Evolutionary conservation across 2,329 filamentous ascomycete species (phyloP).

Genomic region (Penicillium sp.): DNA sequence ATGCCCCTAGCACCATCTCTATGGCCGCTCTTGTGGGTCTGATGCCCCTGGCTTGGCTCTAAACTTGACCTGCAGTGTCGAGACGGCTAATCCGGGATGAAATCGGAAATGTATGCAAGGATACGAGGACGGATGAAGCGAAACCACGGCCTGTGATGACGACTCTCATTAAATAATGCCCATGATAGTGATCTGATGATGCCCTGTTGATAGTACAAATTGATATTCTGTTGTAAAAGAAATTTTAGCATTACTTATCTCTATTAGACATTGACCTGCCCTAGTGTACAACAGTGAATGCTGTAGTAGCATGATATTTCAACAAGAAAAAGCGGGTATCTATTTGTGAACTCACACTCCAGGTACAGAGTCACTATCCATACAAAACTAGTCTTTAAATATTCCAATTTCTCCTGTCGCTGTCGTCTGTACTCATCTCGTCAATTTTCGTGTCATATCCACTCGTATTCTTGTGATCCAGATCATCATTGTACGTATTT

Average conservation of each 20-base stretch:
- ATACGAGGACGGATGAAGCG: not conserved
- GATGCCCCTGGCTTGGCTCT: conserved; percentile 32
- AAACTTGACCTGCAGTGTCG: conserved; percentile 9
- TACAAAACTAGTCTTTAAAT: conserved; percentile 5
- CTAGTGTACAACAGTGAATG: no score
- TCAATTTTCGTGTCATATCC: not conserved
- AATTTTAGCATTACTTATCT: not conserved
- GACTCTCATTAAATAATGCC: conserved; percentile 5
- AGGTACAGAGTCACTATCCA: not conserved
- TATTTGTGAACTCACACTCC: conserved; percentile 9
- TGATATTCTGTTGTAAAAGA: conserved; percentile 1
- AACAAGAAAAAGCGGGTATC: conserved; percentile 19
- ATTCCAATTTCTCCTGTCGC: not conserved
- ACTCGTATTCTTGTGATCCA: not conserved
- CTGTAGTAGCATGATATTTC: no score
- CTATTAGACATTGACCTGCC: no score
- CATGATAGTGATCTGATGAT: not conserved
- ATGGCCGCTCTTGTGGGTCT: conserved; percentile 29
- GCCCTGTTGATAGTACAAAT: not conserved
- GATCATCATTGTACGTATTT: not conserved
- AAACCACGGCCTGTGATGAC: not conserved
- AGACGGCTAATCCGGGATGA: not conserved
- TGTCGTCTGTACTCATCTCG: not conserved
- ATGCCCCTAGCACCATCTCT: conserved; percentile 19
- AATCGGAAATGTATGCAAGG: not conserved